Conservation (phyloP, 371 early-diverging fungal genomes). For the Mortierella sp. region DNA sequence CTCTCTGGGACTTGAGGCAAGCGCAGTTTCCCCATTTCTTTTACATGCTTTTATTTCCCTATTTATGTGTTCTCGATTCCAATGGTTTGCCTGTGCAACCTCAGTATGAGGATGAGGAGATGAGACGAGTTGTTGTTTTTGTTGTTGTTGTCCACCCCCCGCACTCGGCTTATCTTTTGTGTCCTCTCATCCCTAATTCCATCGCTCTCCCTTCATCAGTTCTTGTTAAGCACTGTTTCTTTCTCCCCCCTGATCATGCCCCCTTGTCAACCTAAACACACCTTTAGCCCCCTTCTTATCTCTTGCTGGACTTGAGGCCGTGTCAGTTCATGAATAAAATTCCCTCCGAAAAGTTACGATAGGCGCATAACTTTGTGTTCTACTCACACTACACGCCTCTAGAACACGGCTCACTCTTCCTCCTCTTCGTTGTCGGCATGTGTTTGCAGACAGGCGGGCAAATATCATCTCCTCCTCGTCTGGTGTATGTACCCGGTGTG, state of each 20-base stretch:
- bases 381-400: neutral
- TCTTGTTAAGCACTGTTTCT: neutral
- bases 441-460: neutral
- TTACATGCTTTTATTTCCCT: neutral
- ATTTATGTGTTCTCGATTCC: neutral
- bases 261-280: neutral
- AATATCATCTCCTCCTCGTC: neutral
- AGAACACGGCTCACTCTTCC: neutral
- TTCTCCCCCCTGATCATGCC: neutral
- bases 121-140: neutral
- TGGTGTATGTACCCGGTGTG: neutral
- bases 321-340: conserved; percentile 8
- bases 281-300: conserved; percentile 3
- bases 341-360: conserved; percentile 2
- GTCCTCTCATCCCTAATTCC: neutral
- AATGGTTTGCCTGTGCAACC: conserved; percentile 1
- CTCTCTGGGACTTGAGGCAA: neutral
- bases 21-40: neutral
- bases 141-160: neutral
- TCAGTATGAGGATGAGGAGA: too few relatives aligned
- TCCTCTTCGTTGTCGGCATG: neutral
- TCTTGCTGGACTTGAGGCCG: neutral
- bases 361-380: neutral
- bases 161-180: neutral
- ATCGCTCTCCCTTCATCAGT: neutral